phyloP scores from a whole-genome alignment of 1,284 basidiomycete species.

The Neotropicomus parvogracilis region DNA sequence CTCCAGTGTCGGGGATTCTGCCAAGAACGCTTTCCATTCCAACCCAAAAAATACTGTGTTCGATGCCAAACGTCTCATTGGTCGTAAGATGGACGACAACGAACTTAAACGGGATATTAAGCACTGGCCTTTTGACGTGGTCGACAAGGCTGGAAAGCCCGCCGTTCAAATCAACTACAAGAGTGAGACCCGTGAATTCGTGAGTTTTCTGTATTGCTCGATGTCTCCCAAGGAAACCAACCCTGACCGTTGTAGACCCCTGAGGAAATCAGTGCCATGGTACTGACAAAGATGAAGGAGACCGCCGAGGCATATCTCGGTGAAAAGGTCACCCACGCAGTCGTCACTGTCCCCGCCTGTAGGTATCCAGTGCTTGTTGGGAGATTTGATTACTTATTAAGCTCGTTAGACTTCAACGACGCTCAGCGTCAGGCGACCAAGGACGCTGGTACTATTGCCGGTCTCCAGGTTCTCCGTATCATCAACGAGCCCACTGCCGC shows the following conservation, averaged over 20 bases:
- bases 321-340: constrained; percentile 94
- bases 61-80: constrained; percentile 96
- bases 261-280: constrained; percentile 93
- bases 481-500: constrained; percentile 99
- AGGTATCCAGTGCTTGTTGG: constrained; percentile 21
- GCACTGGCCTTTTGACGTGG: constrained; percentile 85
- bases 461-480: constrained; percentile 94
- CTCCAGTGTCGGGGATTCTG: constrained; percentile 68
- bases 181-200: constrained; percentile 82
- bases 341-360: constrained; percentile 97
- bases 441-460: constrained; percentile 96
- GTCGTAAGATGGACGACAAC: constrained; percentile 77
- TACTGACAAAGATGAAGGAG: constrained; percentile 98
- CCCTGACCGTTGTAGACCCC: constrained; percentile 51
- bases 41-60: constrained; percentile 96
- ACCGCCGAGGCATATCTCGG: constrained; percentile 98
- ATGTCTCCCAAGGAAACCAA: constrained; percentile 1
- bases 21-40: constrained; percentile 76
- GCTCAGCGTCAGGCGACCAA: constrained; percentile 99
- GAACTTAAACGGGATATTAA: constrained; percentile 82
- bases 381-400: constrained; percentile 34
- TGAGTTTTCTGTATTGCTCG: constrained; percentile 36
- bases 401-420: constrained; percentile 84
- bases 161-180: constrained; percentile 83
- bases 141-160: constrained; percentile 83